Evolutionary conservation across 192 early-diverging fungal genomes (phyloP).

Genomic region (Mycoemilia scoparia): DNA sequence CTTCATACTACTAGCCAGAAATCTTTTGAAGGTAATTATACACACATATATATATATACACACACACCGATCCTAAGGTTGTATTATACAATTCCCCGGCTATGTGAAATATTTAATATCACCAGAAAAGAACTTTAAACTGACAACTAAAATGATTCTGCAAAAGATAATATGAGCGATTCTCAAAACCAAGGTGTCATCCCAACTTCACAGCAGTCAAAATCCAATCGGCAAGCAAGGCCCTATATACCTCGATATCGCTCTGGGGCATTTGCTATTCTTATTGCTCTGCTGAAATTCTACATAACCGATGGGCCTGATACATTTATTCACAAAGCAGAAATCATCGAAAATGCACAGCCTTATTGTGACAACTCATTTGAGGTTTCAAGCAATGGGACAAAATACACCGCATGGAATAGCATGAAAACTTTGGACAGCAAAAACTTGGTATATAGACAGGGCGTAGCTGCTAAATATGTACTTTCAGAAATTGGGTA

Average conservation of each 20-base stretch:
- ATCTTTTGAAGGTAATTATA: too few relatives aligned
- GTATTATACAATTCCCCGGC: too few relatives aligned
- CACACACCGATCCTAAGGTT: too few relatives aligned
- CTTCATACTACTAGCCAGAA: too few relatives aligned
- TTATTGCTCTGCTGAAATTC: slow-evolving; percentile 40
- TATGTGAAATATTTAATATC: too few relatives aligned
- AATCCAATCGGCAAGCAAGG: not conserved
- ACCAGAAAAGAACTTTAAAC: too few relatives aligned
- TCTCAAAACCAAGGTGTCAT: not conserved
- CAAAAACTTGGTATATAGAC: slow-evolving; percentile 45
- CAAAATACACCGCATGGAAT: slow-evolving; percentile 55
- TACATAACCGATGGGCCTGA: slow-evolving; percentile 15
- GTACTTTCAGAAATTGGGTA: slow-evolving; percentile 53
- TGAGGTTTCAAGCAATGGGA: slow-evolving; percentile 26
- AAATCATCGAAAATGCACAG: slow-evolving; percentile 48
- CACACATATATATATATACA: too few relatives aligned
- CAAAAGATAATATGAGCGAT: too few relatives aligned
- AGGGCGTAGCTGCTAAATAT: slow-evolving; percentile 40
- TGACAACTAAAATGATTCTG: too few relatives aligned
- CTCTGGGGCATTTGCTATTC: slow-evolving; percentile 63
- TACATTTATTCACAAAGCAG: slow-evolving; percentile 40
- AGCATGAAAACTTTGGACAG: slow-evolving; percentile 53
- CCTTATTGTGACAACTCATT: slow-evolving; percentile 48
- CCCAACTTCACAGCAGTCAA: not conserved
- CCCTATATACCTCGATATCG: slow-evolving; percentile 59